A percentile compares a stretch with the other conserved stretches of the same genome.
Evolutionary conservation across 345 rosid species (phyloP).

Genomic region (Turnera subulata): DNA sequence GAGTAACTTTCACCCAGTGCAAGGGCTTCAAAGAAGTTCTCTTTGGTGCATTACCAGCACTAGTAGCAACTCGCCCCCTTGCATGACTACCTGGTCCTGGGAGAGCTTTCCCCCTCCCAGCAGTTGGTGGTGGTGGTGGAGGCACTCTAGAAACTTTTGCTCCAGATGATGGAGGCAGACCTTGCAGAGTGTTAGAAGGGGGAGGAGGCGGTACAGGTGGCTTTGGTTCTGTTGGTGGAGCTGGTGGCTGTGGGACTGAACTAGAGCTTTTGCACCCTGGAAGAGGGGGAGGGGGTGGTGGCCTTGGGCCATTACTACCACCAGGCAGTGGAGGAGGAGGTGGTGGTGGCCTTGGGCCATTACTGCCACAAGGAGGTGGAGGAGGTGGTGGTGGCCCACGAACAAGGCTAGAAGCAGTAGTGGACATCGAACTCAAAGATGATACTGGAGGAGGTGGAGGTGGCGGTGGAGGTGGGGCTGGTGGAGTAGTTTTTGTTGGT

Average conservation of each 20-base stretch:
- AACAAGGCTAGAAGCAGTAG: background rate
- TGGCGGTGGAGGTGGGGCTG: constrained; percentile 11
- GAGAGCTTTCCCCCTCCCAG: constrained; percentile 55
- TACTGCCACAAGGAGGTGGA: no score
- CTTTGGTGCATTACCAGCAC: constrained; percentile 51
- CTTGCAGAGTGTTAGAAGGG: constrained; percentile 25
- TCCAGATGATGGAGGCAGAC: constrained; percentile 49
- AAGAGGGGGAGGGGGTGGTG: constrained; percentile 30
- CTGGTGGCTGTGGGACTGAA: constrained; percentile 37
- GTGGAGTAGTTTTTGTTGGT: constrained; percentile 3
- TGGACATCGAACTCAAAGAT: constrained; percentile 4
- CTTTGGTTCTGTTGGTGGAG: constrained; percentile 57
- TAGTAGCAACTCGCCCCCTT: constrained; percentile 55
- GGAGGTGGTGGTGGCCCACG: constrained; percentile 10
- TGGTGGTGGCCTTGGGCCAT: background rate
- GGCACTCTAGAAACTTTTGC: constrained; percentile 51
- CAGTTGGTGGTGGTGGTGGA: constrained; percentile 71
- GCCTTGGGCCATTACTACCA: constrained; percentile 20
- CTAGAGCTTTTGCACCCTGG: constrained; percentile 12
- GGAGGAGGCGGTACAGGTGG: constrained; percentile 59
- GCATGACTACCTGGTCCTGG: constrained; percentile 37
- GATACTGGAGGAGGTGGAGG: constrained; percentile 38
- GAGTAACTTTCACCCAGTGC: constrained; percentile 96
- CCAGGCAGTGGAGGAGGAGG: constrained; percentile 18
- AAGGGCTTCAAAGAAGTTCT: constrained; percentile 71